A percentile compares a stretch with the other conserved stretches of the same genome.
phyloP scores from a whole-genome alignment of 495 filamentous ascomycete genomes.

The Xylaria telfairii region DNA sequence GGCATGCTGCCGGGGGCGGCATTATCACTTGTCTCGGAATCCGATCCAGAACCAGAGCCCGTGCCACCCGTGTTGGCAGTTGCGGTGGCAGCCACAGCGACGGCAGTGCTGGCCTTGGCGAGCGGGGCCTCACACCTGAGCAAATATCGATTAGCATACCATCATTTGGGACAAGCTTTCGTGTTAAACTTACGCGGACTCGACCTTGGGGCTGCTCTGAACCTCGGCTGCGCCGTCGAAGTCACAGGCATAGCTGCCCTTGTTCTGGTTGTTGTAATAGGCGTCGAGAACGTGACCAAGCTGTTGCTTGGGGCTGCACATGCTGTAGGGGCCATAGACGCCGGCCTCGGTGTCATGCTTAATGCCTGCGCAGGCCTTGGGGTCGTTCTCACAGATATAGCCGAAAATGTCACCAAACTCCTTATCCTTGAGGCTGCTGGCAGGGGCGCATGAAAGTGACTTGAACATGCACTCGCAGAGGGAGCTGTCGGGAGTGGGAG shows the following conservation, averaged over 20 bases:
- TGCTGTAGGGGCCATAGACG: conserved; percentile 85
- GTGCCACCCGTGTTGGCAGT: conserved; percentile 51
- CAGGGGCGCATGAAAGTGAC: conserved; percentile 72
- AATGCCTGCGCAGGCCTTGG: conserved; percentile 70
- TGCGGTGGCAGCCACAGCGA: conserved; percentile 47
- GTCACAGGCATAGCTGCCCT: conserved; percentile 67
- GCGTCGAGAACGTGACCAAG: conserved; percentile 80
- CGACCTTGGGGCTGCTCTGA: conserved; percentile 42
- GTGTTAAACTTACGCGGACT: conserved; percentile 30
- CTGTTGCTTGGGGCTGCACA: conserved; percentile 81
- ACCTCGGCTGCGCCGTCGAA: conserved; percentile 72
- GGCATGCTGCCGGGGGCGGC: conserved; percentile 44
- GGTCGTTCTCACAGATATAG: conserved; percentile 69
- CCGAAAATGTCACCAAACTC: conserved; percentile 72
- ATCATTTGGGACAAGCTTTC: background rate
- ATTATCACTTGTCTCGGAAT: conserved; percentile 30
- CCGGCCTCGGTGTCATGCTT: conserved; percentile 71
- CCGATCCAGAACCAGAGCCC: conserved; percentile 29
- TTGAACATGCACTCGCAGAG: conserved; percentile 85
- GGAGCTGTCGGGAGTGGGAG: conserved; percentile 75
- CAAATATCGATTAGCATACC: background rate
- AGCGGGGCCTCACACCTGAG: conserved; percentile 42
- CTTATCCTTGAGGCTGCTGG: conserved; percentile 49
- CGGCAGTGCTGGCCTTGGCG: conserved; percentile 52
- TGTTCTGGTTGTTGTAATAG: conserved; percentile 74